These are phyloP conservation scores for Fusarium penzigii DNA, from an alignment of 2,329 filamentous ascomycete genomes.

Conservation along the genomic window DNA sequence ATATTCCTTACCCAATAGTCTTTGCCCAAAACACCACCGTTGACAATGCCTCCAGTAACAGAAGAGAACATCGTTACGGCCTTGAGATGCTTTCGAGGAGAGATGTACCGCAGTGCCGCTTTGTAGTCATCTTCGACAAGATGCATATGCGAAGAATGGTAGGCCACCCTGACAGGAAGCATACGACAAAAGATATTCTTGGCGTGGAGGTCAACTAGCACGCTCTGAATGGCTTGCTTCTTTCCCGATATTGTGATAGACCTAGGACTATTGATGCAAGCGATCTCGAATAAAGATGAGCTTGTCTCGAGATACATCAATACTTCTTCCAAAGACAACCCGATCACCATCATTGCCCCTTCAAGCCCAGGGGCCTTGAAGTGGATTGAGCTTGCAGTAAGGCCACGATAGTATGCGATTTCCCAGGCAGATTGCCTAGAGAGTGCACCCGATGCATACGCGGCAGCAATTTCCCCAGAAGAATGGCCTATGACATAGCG, in stretches of 20 bases:
- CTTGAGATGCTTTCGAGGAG: conserved; percentile 9
- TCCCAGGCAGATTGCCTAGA: conserved; percentile 41
- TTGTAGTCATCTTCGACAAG: conserved; percentile 39
- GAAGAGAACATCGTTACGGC: conserved; percentile 43
- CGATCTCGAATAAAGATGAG: conserved; percentile 34
- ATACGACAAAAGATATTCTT: conserved; percentile 37
- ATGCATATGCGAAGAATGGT: conserved; percentile 48
- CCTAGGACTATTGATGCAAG: conserved; percentile 46
- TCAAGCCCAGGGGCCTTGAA: conserved; percentile 29
- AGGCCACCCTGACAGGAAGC: conserved; percentile 42
- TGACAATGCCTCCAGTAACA: conserved; percentile 34
- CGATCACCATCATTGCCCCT: conserved; percentile 46
- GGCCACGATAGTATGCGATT: conserved; percentile 44
- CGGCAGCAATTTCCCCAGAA: conserved; percentile 49
- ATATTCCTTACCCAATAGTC: conserved; percentile 51
- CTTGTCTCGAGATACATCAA: conserved; percentile 27
- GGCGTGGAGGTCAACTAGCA: conserved; percentile 34
- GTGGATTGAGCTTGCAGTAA: conserved; percentile 33
- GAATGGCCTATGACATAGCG: conserved; percentile 45
- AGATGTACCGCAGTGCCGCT: conserved; percentile 26
- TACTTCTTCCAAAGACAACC: conserved; percentile 33
- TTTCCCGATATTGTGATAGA: conserved; percentile 48
- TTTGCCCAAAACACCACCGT: conserved; percentile 29
- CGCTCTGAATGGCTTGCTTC: conserved; percentile 29
- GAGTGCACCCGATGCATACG: conserved; percentile 41